These are phyloP conservation scores for Naganishia onofrii DNA, from an alignment of 768 basidiomycete species.

Conservation along the genomic window DNA sequence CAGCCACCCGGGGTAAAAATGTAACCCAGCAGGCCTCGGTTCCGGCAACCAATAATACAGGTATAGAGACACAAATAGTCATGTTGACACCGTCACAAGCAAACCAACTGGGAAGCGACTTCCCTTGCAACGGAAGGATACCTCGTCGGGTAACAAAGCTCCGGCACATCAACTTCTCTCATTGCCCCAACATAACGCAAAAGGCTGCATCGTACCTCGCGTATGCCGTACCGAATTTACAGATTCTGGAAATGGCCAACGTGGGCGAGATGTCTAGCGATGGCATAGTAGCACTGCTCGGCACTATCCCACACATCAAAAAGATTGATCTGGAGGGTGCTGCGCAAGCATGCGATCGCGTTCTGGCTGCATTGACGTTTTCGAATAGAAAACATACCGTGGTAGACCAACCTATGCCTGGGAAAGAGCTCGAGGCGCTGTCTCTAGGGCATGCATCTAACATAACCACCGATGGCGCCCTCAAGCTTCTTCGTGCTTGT, in stretches of 20 bases:
- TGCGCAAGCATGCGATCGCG: slow-evolving; percentile 65
- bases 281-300: slow-evolving; percentile 68
- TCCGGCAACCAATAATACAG: neutral
- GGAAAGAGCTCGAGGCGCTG: slow-evolving; percentile 61
- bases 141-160: slow-evolving; percentile 67
- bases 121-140: slow-evolving; percentile 18
- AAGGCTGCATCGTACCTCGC: slow-evolving; percentile 71
- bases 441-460: slow-evolving; percentile 65
- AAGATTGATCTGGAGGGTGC: slow-evolving; percentile 82
- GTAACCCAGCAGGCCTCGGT: neutral
- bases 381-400: neutral
- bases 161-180: slow-evolving; percentile 70
- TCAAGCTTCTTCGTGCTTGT: slow-evolving; percentile 66
- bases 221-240: slow-evolving; percentile 68
- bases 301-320: slow-evolving; percentile 67
- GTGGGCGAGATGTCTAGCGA: slow-evolving; percentile 67
- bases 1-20: neutral
- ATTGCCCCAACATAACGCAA: slow-evolving; percentile 70
- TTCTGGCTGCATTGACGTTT: slow-evolving; percentile 68
- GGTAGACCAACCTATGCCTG: neutral
- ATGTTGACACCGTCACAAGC: slow-evolving; percentile 22
- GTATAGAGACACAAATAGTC: neutral
- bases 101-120: slow-evolving; percentile 3
- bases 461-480: slow-evolving; percentile 64
- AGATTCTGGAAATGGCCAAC: slow-evolving; percentile 74